Evolutionary conservation across 441 rosid species (phyloP).

Genomic region (Gossypium trilobum): DNA sequence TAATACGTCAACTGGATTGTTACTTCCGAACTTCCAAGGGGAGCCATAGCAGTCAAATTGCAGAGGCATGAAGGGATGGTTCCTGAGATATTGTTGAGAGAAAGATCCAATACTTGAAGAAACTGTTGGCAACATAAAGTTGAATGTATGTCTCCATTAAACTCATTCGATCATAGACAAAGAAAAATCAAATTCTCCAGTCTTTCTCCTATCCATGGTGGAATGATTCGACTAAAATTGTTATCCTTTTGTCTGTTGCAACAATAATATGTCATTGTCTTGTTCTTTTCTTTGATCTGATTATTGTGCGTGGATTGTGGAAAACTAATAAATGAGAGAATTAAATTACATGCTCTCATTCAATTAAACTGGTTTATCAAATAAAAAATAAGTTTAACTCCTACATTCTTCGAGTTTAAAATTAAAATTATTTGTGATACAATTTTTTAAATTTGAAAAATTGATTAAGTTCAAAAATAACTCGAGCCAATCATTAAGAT

Average conservation of each 20-base stretch:
- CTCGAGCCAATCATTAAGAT: too few species aligned
- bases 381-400: too few species aligned
- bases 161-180: constrained; percentile 13
- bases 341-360: too few species aligned
- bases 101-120: constrained; percentile 25
- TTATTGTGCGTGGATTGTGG: too few species aligned
- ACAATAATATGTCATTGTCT: too few species aligned
- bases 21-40: not conserved
- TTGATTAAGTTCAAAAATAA: too few species aligned
- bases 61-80: constrained; percentile 6
- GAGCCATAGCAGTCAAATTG: constrained; percentile 12
- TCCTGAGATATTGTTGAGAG: constrained; percentile 14
- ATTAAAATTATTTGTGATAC: too few species aligned
- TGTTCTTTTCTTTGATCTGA: too few species aligned
- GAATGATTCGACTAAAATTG: constrained; percentile 17
- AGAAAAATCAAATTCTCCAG: constrained; percentile 11
- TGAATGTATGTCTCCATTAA: constrained; percentile 19
- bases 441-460: too few species aligned
- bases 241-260: constrained; percentile 3
- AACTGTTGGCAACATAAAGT: constrained; percentile 9
- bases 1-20: not conserved
- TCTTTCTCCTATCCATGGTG: constrained; percentile 21
- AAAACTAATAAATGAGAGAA: too few species aligned
- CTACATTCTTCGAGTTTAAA: too few species aligned
- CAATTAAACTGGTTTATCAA: too few species aligned